Conservation (phyloP, 2,329 filamentous ascomycete genomes). For the Lachnellula arida region DNA sequence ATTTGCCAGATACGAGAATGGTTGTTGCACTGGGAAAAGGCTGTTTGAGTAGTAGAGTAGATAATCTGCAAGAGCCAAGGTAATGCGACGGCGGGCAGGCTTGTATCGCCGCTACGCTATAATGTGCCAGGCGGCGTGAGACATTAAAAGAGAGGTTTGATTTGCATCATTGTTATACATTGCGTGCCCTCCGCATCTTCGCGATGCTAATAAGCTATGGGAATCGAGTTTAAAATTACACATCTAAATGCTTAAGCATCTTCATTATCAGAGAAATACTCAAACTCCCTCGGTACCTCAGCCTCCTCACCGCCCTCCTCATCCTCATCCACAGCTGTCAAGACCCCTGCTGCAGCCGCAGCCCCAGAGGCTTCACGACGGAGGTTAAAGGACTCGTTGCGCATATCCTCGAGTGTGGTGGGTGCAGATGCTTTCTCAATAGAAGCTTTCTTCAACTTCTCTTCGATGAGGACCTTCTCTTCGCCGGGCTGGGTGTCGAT, state of each 20-base stretch:
- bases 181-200: background rate
- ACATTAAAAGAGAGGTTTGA: too few relatives aligned
- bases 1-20: too few relatives aligned
- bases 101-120: too few relatives aligned
- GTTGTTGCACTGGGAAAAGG: too few relatives aligned
- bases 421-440: conserved; percentile 54
- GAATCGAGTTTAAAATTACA: conserved; percentile 25
- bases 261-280: conserved; percentile 59
- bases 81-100: too few relatives aligned
- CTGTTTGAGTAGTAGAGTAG: too few relatives aligned
- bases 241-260: conserved; percentile 13
- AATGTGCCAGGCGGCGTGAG: too few relatives aligned
- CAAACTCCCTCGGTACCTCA: conserved; percentile 64
- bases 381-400: conserved; percentile 33
- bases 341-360: conserved; percentile 69
- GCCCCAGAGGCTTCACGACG: conserved; percentile 46
- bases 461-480: conserved; percentile 75
- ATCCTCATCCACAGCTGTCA: conserved; percentile 86
- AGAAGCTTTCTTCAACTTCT: conserved; percentile 82
- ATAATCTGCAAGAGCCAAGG: too few relatives aligned
- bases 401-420: conserved; percentile 27
- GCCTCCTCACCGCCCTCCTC: conserved; percentile 70
- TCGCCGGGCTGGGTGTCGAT: conserved; percentile 77
- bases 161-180: conserved; percentile 10
- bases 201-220: too few relatives aligned